Percentiles rank a stretch among this genome's conserved stretches.
These are phyloP conservation scores for Claviceps humidiphila DNA, from an alignment of 2,329 filamentous ascomycete genomes.

Conservation along the genomic window DNA sequence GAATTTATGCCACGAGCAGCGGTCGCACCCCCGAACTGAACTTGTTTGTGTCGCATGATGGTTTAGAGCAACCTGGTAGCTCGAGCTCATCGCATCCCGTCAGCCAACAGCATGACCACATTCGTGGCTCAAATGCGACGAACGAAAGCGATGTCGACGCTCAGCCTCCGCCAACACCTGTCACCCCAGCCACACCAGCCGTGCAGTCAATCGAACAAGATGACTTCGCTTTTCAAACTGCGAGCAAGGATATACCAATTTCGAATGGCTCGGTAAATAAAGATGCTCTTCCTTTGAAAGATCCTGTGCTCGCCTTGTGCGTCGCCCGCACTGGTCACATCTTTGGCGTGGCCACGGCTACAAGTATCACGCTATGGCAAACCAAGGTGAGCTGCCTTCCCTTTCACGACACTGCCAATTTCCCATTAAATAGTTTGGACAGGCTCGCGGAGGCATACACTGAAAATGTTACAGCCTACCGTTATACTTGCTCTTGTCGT, in stretches of 20 bases:
- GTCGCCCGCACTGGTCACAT: conserved; percentile 67
- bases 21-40: conserved; percentile 39
- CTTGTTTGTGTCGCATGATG: conserved; percentile 46
- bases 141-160: conserved; percentile 21
- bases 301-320: conserved; percentile 60
- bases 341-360: conserved; percentile 77
- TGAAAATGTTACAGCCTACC: conserved; percentile 51
- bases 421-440: neutral
- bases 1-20: conserved; percentile 68
- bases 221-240: conserved; percentile 18
- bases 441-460: neutral
- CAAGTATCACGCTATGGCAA: conserved; percentile 90
- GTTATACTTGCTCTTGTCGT: conserved; percentile 76
- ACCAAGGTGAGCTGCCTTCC: conserved; percentile 54
- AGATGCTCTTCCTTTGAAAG: conserved; percentile 33
- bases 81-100: conserved; percentile 11
- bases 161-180: conserved; percentile 30
- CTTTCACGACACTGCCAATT: neutral
- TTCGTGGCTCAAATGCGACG: conserved; percentile 13
- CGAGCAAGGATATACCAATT: conserved; percentile 5
- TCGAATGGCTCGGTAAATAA: conserved; percentile 15
- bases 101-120: conserved; percentile 8
- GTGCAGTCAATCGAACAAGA: conserved; percentile 47
- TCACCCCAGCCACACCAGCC: conserved; percentile 42
- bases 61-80: conserved; percentile 28